Base-by-base conservation (phyloP, 352 stramenopile genomes). In the Pythium diclinum region DNA sequence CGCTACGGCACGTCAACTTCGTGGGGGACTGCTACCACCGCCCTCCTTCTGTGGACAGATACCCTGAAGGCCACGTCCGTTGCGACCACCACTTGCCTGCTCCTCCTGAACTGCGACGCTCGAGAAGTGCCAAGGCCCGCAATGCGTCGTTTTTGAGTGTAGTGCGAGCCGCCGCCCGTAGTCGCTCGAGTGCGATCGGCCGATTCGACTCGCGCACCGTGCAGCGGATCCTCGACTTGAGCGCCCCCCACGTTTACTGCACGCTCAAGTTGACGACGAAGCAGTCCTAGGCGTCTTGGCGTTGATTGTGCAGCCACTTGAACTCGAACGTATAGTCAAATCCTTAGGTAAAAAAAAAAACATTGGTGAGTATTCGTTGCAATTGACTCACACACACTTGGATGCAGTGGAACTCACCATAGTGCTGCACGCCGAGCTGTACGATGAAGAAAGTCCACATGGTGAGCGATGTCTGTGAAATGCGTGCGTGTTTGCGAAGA, bases 401-500 rank as follows among this genome's bases (percentile, higher is more conserved):
- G n/a, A n/a, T n/a, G n/a, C n/a, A n/a, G n/a, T n/a, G n/a, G n/a
- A n/a, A n/a, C n/a, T n/a, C n/a, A n/a, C n/a, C n/a, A n/a, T n/a
- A n/a, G 25, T 68, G 61, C 25, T 49, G 16, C 2, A 68, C 10
- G 17, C 44, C n/a, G n/a, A 60, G n/a, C 25, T 57, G 61, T 2
- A 62, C 14, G 16, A 63, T 51, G 52, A 58, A 63, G 0, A 69
- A 36, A 33, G 66, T 40, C 73, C 69, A 75, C 3, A 68, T 33
- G 0, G 65, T 38, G 0, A 73, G 30, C 25, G 56, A 57, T 2
- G 21, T 36, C 25, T 70, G 63, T 7, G 75, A 32, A 8, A 66
- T n/a, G 42, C 49, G 36, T 9, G 14, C 28, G 30, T 81, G 71
- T 0, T 69, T 75, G n/a, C 69, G 55, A 25, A 81, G 36, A 3